Evolutionary conservation across 306 rosid genomes (phyloP).

Genomic region (Chamaecrista fasciculata): DNA sequence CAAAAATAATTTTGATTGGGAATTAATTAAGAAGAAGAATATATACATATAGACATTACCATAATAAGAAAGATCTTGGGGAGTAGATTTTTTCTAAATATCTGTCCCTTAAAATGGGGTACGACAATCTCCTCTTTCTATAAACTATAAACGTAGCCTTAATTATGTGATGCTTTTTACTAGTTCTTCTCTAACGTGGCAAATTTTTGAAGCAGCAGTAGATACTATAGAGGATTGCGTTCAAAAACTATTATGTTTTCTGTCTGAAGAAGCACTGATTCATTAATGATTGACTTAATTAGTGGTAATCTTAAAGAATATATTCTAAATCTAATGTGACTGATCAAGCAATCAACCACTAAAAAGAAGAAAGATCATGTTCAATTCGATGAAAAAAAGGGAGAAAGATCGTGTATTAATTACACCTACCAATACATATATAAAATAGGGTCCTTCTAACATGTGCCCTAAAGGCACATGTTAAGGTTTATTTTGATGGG

Average conservation of each 20-base stretch:
- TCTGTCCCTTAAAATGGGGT: slow-evolving; percentile 16
- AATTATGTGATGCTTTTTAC: not conserved
- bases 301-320: no score
- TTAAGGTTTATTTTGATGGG: no score
- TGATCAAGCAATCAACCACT: not conserved
- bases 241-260: no score
- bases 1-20: not conserved
- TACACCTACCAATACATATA: no score
- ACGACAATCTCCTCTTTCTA: not conserved
- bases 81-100: not conserved
- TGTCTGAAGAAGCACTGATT: no score
- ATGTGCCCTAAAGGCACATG: no score
- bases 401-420: no score
- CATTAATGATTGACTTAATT: slow-evolving; percentile 13
- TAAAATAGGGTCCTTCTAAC: no score
- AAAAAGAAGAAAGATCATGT: no score
- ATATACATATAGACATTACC: not conserved
- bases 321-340: not conserved
- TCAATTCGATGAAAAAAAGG: no score
- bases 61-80: slow-evolving; percentile 18
- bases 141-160: slow-evolving; percentile 5
- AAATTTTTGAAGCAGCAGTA: slow-evolving; percentile 1
- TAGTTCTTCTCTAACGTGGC: slow-evolving; percentile 18
- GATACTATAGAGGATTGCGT: not conserved
- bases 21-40: not conserved